Conservation (phyloP, 2,329 filamentous ascomycete species). For the Talaromyces rugulosus region DNA sequence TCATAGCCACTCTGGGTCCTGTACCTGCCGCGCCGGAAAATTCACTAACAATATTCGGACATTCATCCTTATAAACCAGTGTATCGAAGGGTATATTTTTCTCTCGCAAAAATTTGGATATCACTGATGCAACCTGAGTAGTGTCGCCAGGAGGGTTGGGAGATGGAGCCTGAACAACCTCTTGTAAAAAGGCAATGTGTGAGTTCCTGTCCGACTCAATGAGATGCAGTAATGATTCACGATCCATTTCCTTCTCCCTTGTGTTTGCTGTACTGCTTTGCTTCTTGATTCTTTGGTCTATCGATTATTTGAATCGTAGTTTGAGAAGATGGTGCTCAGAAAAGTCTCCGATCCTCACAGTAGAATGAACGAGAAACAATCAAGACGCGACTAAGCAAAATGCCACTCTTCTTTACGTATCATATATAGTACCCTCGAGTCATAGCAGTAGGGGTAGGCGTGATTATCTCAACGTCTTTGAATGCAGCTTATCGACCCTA, state of each 20-base stretch:
- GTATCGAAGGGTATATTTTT: constrained; percentile 20
- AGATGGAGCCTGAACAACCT: constrained; percentile 31
- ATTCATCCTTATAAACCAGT: constrained; percentile 26
- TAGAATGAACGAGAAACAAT: no score
- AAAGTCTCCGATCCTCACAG: no score
- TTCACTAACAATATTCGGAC: constrained; percentile 33
- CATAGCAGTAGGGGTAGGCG: background rate
- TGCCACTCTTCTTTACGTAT: background rate
- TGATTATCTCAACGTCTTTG: background rate
- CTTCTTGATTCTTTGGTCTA: background rate
- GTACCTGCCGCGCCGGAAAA: constrained; percentile 9
- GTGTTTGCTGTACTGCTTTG: background rate
- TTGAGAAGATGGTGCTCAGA: background rate
- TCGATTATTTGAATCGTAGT: background rate
- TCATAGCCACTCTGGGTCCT: constrained; percentile 34
- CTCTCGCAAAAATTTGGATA: constrained; percentile 24
- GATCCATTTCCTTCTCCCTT: background rate
- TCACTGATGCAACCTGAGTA: constrained; percentile 27
- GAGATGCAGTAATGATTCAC: background rate
- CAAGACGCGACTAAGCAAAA: background rate
- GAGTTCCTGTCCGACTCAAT: constrained; percentile 17
- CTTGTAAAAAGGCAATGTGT: constrained; percentile 29
- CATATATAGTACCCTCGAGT: no score
- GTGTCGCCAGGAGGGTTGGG: constrained; percentile 39
- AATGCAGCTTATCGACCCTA: background rate